A percentile compares a stretch with the other conserved stretches of the same genome.
Evolutionary conservation across 495 filamentous ascomycete genomes (phyloP).

Genomic region (Collariella sp.): DNA sequence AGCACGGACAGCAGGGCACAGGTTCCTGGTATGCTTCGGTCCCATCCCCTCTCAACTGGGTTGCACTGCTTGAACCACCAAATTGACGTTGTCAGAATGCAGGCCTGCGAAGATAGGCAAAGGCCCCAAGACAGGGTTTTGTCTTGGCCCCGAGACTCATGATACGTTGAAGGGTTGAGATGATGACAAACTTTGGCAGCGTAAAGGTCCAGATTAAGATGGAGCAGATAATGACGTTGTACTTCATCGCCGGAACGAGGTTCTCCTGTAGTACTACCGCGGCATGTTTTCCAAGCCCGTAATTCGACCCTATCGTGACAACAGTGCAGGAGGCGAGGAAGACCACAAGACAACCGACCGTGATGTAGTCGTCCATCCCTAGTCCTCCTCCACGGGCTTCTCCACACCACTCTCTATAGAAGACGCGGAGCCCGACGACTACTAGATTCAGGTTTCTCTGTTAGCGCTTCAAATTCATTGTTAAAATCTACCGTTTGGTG

Average conservation of each 20-base stretch:
- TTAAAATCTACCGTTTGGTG: not conserved
- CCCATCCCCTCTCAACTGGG: not conserved
- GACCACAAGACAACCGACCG: slow-evolving; percentile 4
- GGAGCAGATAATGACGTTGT: slow-evolving; percentile 5
- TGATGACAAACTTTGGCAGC: slow-evolving; percentile 8
- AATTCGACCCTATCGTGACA: slow-evolving; percentile 1
- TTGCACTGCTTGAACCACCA: slow-evolving; percentile 11
- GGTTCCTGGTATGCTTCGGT: not conserved
- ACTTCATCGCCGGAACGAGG: not conserved
- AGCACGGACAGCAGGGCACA: not conserved
- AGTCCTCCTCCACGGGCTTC: not conserved
- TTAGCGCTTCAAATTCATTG: not conserved
- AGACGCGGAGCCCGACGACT: slow-evolving; percentile 4
- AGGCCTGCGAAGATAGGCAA: slow-evolving; percentile 2
- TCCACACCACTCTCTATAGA: not conserved
- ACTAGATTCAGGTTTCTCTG: not conserved
- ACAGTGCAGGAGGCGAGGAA: slow-evolving; percentile 6
- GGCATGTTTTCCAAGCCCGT: slow-evolving; percentile 2
- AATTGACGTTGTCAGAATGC: slow-evolving; percentile 2
- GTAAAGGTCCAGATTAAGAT: slow-evolving; percentile 8
- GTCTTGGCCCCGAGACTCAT: slow-evolving; percentile 5
- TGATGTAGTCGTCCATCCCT: slow-evolving; percentile 11
- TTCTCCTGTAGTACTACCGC: not conserved
- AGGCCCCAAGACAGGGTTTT: not conserved
- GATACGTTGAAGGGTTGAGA: slow-evolving; percentile 6